Evolutionary conservation across 2,329 filamentous ascomycete species (phyloP).

Genomic region (Orbilia ellipsospora): DNA sequence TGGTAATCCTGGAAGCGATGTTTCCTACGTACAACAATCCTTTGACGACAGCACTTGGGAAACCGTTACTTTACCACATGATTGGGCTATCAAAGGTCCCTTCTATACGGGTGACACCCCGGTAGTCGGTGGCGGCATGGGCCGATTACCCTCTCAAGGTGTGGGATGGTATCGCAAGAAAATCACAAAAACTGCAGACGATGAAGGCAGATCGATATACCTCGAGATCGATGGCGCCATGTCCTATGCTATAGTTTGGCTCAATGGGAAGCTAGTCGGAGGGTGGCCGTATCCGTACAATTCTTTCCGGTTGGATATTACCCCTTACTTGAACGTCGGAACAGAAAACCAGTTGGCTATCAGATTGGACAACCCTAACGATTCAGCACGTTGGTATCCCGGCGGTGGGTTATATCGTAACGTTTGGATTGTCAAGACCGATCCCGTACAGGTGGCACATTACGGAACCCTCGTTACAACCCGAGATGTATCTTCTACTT

Average conservation of each 20-base stretch:
- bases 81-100: conserved; percentile 67
- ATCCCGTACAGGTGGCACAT: too few species aligned
- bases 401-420: too few species aligned
- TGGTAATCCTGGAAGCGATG: conserved; percentile 59
- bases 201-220: conserved; percentile 59
- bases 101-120: conserved; percentile 62
- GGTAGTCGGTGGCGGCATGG: conserved; percentile 63
- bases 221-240: too few species aligned
- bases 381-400: too few species aligned
- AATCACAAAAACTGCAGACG: conserved; percentile 60
- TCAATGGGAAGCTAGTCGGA: too few species aligned
- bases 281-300: too few species aligned
- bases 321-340: too few species aligned
- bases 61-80: conserved; percentile 64
- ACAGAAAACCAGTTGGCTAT: too few species aligned
- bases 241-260: too few species aligned
- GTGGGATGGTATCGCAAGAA: conserved; percentile 68
- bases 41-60: conserved; percentile 65
- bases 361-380: too few species aligned
- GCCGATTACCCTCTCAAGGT: conserved; percentile 67
- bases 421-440: too few species aligned
- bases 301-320: too few species aligned
- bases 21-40: conserved; percentile 60
- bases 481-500: conserved; percentile 63
- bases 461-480: conserved; percentile 64